Evolutionary conservation across 805 yeast species (phyloP).

Genomic region (Komagataella ulmi): DNA sequence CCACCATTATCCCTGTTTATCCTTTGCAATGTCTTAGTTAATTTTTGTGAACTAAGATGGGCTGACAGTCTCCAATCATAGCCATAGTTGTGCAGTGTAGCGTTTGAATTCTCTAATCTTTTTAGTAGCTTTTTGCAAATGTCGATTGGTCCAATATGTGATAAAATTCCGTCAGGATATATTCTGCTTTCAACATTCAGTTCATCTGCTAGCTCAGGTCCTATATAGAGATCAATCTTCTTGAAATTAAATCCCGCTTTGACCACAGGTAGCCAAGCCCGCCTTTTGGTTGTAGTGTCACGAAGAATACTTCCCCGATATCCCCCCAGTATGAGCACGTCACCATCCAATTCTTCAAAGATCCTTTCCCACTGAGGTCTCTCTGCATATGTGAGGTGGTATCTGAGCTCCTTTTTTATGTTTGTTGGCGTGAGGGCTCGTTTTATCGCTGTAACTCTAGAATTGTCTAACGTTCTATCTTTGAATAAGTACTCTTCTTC

Average conservation of each 20-base stretch:
- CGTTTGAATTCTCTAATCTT: constrained; percentile 42
- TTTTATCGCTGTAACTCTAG: constrained; percentile 56
- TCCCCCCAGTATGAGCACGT: constrained; percentile 75
- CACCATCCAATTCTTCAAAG: constrained; percentile 58
- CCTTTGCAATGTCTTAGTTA: constrained; percentile 31
- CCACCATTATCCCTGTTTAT: constrained; percentile 32
- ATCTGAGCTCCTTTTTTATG: constrained; percentile 8
- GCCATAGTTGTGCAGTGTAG: constrained; percentile 63
- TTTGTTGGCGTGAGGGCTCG: constrained; percentile 39
- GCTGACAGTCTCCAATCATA: constrained; percentile 86
- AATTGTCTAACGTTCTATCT: constrained; percentile 41
- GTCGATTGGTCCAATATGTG: constrained; percentile 83
- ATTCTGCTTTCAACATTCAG: constrained; percentile 31
- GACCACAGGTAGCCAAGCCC: constrained; percentile 74
- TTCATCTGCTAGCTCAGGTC: constrained; percentile 67
- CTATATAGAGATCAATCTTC: constrained; percentile 56
- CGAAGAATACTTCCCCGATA: constrained; percentile 74
- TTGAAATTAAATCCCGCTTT: constrained; percentile 72
- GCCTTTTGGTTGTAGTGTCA: constrained; percentile 45
- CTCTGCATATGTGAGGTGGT: constrained; percentile 10
- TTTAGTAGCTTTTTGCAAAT: constrained; percentile 49
- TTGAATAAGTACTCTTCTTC: constrained; percentile 52
- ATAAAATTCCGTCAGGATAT: constrained; percentile 64
- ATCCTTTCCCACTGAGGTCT: constrained; percentile 27
- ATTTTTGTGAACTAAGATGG: constrained; percentile 35